Conservation (phyloP, 352 stramenopile species). For the Globisporangium heterothallicum region DNA sequence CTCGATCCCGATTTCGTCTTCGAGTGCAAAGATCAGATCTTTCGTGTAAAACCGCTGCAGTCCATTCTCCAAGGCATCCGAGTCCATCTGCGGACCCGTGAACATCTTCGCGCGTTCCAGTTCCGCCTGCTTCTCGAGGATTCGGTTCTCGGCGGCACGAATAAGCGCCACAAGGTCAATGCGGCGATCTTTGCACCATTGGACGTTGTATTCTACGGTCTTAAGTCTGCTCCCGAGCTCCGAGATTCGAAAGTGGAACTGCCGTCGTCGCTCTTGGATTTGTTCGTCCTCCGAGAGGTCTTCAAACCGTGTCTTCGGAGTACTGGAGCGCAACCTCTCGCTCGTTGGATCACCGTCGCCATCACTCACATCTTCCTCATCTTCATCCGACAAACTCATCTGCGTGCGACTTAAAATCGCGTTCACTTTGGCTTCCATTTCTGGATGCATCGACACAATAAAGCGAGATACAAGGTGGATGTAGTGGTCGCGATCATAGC, state of each 20-base stretch:
- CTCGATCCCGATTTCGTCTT: conserved; percentile 83
- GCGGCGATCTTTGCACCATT: conserved; percentile 66
- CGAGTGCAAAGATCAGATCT: conserved; percentile 58
- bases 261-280: conserved; percentile 42
- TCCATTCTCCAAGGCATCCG: conserved; percentile 64
- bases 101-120: conserved; percentile 68
- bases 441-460: conserved; percentile 49
- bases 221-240: conserved; percentile 52
- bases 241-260: conserved; percentile 75
- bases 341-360: conserved; percentile 2
- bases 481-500: conserved; percentile 67
- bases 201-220: conserved; percentile 64
- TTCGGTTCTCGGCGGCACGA: conserved; percentile 52
- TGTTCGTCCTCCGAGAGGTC: conserved; percentile 47
- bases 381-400: background rate
- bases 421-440: conserved; percentile 41
- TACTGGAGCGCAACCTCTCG: conserved; percentile 6
- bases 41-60: conserved; percentile 76
- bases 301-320: conserved; percentile 30
- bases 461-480: conserved; percentile 61
- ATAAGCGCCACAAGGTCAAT: conserved; percentile 71
- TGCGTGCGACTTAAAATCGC: conserved; percentile 31
- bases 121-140: conserved; percentile 77
- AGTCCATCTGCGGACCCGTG: conserved; percentile 69
- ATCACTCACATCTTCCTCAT: background rate